Base-by-base conservation (phyloP, 305 asterid genomes). In the Fraxinus baroniana region DNA sequence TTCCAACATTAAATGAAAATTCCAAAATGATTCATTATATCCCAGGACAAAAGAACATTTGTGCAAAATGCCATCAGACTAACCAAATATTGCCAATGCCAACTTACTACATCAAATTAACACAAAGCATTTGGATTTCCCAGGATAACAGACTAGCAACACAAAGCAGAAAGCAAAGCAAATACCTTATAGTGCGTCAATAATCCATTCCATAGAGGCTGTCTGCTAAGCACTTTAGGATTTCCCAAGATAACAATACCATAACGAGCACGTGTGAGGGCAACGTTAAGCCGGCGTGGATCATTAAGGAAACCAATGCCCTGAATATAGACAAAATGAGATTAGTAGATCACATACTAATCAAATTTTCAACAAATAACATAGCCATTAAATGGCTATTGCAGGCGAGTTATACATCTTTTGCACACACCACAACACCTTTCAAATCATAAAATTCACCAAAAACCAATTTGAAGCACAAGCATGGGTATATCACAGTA, bases 191-290 rank as follows among this genome's bases (percentile, higher is more conserved):
- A 97, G 85, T 97, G 98, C 8, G 99, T 93, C 85, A 97, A 87
- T 86, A 97, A 88, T 79, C 98, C 91, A 87, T 97, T 97, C 99
- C 99, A 97, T 76, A 97, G 89, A 32, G 97, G 97, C 87, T 95
- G 99, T 84, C 94, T 97, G 90, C 99, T 95, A 76, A 97, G 89
- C 83, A 95, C 99, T 91, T 95, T 97, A 28, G 99, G 99, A 86
- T 97, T 97, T 86, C 99, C 99, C 90, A 97, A 81, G 82, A 97
- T 92, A 79, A 97, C 99, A 84, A 95, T 94, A 80, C 99, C 99
- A 90, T 97, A 97, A 73, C 99, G 98, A 86, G 99, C 98, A 87
- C 99, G 99, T 32, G 99, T 97, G 79, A 97, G 98, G 76, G 99
- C 99, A 79, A 97, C 99, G 90, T 97, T 97, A 80, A 97, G 99